Evolutionary conservation across 2,329 filamentous ascomycete species (phyloP).

Genomic region (Colletotrichum sp.): DNA sequence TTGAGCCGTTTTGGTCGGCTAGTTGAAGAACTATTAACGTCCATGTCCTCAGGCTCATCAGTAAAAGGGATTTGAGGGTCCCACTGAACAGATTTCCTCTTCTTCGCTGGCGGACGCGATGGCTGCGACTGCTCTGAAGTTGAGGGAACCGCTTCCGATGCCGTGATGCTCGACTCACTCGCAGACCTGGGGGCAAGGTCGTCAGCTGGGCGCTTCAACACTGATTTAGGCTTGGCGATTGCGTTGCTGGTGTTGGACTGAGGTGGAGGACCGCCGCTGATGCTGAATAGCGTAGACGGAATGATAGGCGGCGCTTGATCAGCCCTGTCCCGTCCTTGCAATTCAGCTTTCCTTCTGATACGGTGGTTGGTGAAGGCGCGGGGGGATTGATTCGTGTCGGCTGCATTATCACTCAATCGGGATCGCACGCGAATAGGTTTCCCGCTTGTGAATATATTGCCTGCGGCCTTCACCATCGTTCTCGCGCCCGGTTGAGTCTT

Average conservation of each 20-base stretch:
- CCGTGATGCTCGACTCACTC: neutral
- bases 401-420: constrained; percentile 41
- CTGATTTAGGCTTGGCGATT: neutral
- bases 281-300: constrained; percentile 32
- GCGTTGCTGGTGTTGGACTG: neutral
- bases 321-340: constrained; percentile 46
- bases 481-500: neutral
- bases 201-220: neutral
- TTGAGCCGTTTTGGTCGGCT: neutral
- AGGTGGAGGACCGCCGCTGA: constrained; percentile 26
- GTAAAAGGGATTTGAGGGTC: constrained; percentile 29
- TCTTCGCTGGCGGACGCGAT: constrained; percentile 14
- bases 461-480: neutral
- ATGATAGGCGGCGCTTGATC: constrained; percentile 38
- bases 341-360: constrained; percentile 43
- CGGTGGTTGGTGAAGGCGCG: constrained; percentile 45
- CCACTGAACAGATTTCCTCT: constrained; percentile 33
- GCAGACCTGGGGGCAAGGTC: neutral
- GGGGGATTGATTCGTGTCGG: constrained; percentile 44
- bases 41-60: constrained; percentile 25
- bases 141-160: neutral
- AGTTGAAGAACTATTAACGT: constrained; percentile 11
- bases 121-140: neutral
- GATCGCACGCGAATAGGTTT: constrained; percentile 39
- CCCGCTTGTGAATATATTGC: constrained; percentile 53